These are phyloP conservation scores for Gelatoporia subvermispora DNA, from an alignment of 768 basidiomycete species.

Conservation along the genomic window DNA sequence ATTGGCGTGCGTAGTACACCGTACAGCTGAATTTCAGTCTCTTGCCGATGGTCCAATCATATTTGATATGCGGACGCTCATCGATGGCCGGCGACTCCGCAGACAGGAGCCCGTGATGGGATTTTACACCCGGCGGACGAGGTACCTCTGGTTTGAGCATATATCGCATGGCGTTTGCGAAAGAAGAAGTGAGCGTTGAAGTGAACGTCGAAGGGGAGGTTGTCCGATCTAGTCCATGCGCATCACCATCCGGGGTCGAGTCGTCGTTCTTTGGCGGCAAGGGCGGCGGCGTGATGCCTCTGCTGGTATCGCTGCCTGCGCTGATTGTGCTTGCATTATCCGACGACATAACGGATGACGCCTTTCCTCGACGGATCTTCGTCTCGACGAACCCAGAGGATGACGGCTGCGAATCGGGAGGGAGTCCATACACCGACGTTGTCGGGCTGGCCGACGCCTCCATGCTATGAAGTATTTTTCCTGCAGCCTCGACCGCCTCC, in stretches of 20 bases:
- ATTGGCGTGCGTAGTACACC: conserved; percentile 79
- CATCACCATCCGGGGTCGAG: not conserved
- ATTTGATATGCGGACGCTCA: conserved; percentile 77
- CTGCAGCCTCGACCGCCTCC: conserved; percentile 33
- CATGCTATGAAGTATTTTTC: conserved; percentile 42
- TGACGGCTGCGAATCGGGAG: conserved; percentile 10
- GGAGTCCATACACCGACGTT: conserved; percentile 2
- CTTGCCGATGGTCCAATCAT: conserved; percentile 75
- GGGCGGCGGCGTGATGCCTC: conserved; percentile 9
- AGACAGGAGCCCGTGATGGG: conserved; percentile 46
- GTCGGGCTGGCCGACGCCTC: conserved; percentile 26
- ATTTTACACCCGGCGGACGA: conserved; percentile 14
- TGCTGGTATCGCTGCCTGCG: conserved; percentile 7
- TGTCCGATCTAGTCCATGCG: not conserved
- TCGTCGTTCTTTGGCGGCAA: conserved; percentile 16
- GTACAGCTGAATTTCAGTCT: conserved; percentile 75
- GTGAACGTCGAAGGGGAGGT: conserved; percentile 14
- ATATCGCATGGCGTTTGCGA: conserved; percentile 57
- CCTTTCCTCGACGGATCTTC: conserved; percentile 32
- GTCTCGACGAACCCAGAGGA: conserved; percentile 30
- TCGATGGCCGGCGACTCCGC: conserved; percentile 42
- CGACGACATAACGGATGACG: conserved; percentile 36
- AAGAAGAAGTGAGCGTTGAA: conserved; percentile 46
- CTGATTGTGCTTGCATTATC: conserved; percentile 37
- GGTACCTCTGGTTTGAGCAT: conserved; percentile 38